Percentiles rank a stretch among this genome's conserved stretches.
Evolutionary conservation across 148 eudicot genomes (phyloP).

Genomic region (Camellia granthamiana): DNA sequence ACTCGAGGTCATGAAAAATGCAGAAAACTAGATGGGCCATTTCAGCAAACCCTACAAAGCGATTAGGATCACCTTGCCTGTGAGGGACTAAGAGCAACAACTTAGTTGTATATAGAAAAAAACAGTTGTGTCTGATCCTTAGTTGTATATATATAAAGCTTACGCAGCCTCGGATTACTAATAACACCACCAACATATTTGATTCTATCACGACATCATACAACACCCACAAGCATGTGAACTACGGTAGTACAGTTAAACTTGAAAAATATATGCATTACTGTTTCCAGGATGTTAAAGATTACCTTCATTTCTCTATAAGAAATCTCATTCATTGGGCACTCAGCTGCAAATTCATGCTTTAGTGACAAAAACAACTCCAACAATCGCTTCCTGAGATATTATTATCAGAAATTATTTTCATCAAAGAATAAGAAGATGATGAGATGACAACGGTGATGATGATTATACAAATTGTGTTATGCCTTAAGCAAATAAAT

Average conservation of each 20-base stretch:
- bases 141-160: too few relatives aligned
- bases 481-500: background rate
- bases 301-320: constrained; percentile 79
- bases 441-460: background rate
- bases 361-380: constrained; percentile 62
- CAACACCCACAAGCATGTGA: background rate
- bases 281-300: background rate
- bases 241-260: background rate
- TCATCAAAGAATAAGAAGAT: background rate
- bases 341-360: constrained; percentile 23
- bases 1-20: background rate
- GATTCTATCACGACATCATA: too few relatives aligned
- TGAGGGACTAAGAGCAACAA: background rate
- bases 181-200: too few relatives aligned
- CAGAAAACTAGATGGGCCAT: background rate
- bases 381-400: constrained; percentile 70
- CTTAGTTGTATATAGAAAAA: background rate
- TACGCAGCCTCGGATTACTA: too few relatives aligned
- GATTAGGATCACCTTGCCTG: background rate
- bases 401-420: background rate
- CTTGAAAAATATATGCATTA: background rate
- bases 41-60: background rate
- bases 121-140: too few relatives aligned
- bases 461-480: background rate
- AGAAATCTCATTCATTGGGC: constrained; percentile 24